Conservation (phyloP, 140 eudicot species). For the Cichorium intybus region DNA sequence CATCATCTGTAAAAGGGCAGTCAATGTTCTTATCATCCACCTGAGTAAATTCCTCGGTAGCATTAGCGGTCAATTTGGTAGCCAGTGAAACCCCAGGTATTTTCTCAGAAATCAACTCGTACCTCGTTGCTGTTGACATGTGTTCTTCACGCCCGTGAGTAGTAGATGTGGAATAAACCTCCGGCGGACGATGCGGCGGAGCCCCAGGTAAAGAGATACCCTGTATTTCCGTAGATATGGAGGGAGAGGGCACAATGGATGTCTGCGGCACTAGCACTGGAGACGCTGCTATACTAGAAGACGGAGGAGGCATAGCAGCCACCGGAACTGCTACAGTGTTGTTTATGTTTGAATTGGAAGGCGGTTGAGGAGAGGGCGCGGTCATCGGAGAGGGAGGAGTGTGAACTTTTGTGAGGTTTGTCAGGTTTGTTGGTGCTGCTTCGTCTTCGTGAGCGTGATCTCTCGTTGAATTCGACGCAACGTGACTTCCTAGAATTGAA, state of each 20-base stretch:
- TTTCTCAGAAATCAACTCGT: conserved; percentile 6
- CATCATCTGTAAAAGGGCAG: conserved; percentile 25
- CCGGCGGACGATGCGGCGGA: conserved; percentile 16
- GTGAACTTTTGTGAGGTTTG: background rate
- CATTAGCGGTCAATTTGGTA: background rate
- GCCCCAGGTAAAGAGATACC: background rate
- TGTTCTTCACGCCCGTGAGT: conserved; percentile 5
- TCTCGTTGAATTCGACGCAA: background rate
- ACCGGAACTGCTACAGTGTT: background rate
- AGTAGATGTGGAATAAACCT: background rate
- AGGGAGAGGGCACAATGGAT: background rate
- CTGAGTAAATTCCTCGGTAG: conserved; percentile 18
- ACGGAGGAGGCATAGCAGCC: background rate
- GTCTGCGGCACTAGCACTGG: conserved; percentile 11
- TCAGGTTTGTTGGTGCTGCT: background rate
- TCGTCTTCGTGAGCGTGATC: background rate
- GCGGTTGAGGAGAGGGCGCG: conserved; percentile 17
- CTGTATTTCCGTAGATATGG: conserved; percentile 2
- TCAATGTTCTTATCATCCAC: conserved; percentile 28
- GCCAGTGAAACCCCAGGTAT: background rate
- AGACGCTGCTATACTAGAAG: conserved; percentile 10
- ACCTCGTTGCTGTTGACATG: conserved; percentile 6
- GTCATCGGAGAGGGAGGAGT: conserved; percentile 2
- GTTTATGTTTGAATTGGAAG: background rate
- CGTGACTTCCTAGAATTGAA: background rate